phyloP scores from a whole-genome alignment of 176 grass and related monocot genomes.

The Saccharum officinarum region DNA sequence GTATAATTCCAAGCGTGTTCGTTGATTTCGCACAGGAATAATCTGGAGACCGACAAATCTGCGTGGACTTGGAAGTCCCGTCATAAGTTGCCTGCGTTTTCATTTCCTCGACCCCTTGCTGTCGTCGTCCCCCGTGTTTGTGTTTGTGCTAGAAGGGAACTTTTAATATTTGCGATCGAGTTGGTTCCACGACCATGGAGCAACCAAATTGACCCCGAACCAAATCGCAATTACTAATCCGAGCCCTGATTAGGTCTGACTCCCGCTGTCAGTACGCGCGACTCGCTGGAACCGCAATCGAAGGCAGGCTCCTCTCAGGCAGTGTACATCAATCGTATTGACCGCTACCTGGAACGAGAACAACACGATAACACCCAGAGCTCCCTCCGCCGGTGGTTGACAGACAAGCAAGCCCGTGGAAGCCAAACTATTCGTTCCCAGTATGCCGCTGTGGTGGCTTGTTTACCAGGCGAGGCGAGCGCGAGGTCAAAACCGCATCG shows the following conservation, averaged over 20 bases:
- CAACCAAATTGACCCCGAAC: slow-evolving; percentile 6
- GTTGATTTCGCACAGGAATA: too few relatives aligned
- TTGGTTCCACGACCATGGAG: background rate
- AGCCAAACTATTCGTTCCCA: too few relatives aligned
- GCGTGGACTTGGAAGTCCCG: too few relatives aligned
- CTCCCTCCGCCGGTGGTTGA: background rate
- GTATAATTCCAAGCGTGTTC: too few relatives aligned
- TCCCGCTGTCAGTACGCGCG: background rate
- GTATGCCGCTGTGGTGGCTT: background rate
- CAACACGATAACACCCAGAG: background rate
- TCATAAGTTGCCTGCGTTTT: too few relatives aligned
- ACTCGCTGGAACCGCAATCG: background rate
- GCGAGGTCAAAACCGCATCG: background rate
- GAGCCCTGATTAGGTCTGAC: background rate
- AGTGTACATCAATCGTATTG: background rate
- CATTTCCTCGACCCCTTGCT: too few relatives aligned
- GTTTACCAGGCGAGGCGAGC: background rate
- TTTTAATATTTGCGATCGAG: background rate
- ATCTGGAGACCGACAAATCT: too few relatives aligned
- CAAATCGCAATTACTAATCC: background rate
- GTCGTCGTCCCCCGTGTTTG: too few relatives aligned
- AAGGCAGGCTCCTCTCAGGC: background rate
- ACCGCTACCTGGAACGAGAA: slow-evolving; percentile 4
- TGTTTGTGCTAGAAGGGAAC: too few relatives aligned
- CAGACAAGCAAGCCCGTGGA: background rate